phyloP scores from a whole-genome alignment of 2,329 filamentous ascomycete genomes.

The Nemania bipapillata region DNA sequence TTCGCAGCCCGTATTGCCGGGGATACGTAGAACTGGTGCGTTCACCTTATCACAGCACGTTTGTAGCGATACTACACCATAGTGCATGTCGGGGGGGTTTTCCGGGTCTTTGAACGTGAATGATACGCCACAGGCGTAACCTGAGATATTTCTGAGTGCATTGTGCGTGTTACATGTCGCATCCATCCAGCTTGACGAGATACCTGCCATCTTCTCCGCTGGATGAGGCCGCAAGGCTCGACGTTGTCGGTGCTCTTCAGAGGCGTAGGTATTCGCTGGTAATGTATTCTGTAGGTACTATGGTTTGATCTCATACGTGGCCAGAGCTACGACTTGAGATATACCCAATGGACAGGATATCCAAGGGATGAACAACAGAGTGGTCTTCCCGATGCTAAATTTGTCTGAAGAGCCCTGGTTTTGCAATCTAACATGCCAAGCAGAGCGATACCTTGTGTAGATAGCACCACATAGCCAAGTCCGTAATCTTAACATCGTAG shows the following conservation, averaged over 20 bases:
- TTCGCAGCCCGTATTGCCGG: constrained; percentile 46
- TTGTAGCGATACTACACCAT: constrained; percentile 41
- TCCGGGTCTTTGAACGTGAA: constrained; percentile 39
- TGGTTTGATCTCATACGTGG: background rate
- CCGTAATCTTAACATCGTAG: background rate
- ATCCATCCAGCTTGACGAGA: constrained; percentile 36
- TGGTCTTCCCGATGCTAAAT: background rate
- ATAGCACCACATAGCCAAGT: background rate
- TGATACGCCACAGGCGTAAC: constrained; percentile 44
- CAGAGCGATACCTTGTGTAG: background rate
- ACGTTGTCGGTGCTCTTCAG: background rate
- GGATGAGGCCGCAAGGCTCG: too few species aligned
- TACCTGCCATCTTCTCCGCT: constrained; percentile 34
- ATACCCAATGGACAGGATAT: too few species aligned
- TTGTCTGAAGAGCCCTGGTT: background rate
- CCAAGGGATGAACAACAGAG: background rate
- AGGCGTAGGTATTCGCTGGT: background rate
- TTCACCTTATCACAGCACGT: constrained; percentile 40
- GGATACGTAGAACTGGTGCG: constrained; percentile 41
- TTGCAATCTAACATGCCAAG: constrained; percentile 3
- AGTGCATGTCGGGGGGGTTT: constrained; percentile 43
- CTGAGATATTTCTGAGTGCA: constrained; percentile 41
- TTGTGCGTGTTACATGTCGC: constrained; percentile 46
- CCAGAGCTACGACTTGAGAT: too few species aligned
- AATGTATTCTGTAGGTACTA: background rate